Percentiles rank a stretch among this genome's conserved stretches.
Evolutionary conservation across 176 grass and related monocot species (phyloP).

Genomic region (Thalia dealbata): DNA sequence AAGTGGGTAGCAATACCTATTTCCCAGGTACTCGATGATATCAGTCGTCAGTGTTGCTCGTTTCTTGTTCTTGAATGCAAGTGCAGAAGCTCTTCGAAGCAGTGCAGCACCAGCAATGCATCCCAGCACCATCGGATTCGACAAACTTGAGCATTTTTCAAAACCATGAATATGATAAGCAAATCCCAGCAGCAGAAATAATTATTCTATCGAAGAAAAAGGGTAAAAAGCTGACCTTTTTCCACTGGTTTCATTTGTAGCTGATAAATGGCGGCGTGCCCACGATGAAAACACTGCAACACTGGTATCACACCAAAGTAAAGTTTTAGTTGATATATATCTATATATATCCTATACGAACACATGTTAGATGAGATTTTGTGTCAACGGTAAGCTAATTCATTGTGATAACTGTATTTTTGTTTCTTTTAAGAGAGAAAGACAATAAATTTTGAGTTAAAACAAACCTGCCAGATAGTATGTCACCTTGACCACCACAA

Average conservation of each 20-base stretch:
- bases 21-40: slow-evolving; percentile 59
- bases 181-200: not conserved
- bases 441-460: not conserved
- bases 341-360: not conserved
- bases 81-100: slow-evolving; percentile 53
- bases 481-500: slow-evolving; percentile 96
- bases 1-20: not conserved
- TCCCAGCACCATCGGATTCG: slow-evolving; percentile 73
- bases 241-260: slow-evolving; percentile 31
- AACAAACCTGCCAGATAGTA: slow-evolving; percentile 88
- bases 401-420: not conserved
- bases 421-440: not conserved
- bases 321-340: not conserved
- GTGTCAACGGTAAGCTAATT: no score
- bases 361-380: not conserved
- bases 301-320: slow-evolving; percentile 24
- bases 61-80: slow-evolving; percentile 57
- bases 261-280: slow-evolving; percentile 37
- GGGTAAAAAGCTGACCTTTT: slow-evolving; percentile 37
- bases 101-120: slow-evolving; percentile 67
- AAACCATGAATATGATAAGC: not conserved
- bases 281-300: slow-evolving; percentile 80
- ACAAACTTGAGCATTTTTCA: slow-evolving; percentile 29
- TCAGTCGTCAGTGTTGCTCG: slow-evolving; percentile 67
- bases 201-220: not conserved